Base-by-base conservation (phyloP, 2,329 filamentous ascomycete genomes). In the Hymenoscyphus scutula region DNA sequence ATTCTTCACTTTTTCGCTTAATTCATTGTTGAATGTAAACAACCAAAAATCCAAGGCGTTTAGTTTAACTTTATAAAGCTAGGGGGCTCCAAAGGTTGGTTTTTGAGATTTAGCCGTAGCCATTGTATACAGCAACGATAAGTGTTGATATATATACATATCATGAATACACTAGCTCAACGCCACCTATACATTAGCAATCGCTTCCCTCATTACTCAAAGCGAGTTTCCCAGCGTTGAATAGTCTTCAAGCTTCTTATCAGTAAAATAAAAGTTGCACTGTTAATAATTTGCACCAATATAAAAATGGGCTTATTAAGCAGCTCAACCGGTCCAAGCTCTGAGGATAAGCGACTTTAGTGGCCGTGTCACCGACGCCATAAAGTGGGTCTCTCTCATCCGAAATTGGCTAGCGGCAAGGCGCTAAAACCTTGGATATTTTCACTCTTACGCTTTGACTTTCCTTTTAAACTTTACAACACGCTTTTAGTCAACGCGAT, bases 361-460 rank as follows among this genome's bases (percentile, higher is more conserved):
- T 51, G 19, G 45, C 45, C 45, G 45, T 25, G 45, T 25, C 19
- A 37, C 45, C 45, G 45, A 51, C 41, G 45, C n/a, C 45, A 23
- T 25, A 23, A 51, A 51, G 45, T 51, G 45, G 45, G 45, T 51
- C 45, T 13, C 19, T 51, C 45, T 27, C 25, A 4, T 23, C 45
- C 45, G 19, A 51, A 51, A 51, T 10, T 4, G 45, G 45, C 45
- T 51, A 51, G 45, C 45, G 19, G 25, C 19, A 25, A 23, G 19
- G 25, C 45, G 45, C 45, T 51, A 51, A 51, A 51, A 51, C 45
- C 45, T 3, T 45, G 19, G 45, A 23, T 25, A 51, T 25, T 51
- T 51, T 51, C 45, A 51, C 45, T 51, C 45, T 51, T 51, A 23
- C 45, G 45, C 45, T 51, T 51, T 51, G 45, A 51, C 45, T 51